Base-by-base conservation (phyloP, 2,329 filamentous ascomycete species). In the Claviceps pazoutovae region DNA sequence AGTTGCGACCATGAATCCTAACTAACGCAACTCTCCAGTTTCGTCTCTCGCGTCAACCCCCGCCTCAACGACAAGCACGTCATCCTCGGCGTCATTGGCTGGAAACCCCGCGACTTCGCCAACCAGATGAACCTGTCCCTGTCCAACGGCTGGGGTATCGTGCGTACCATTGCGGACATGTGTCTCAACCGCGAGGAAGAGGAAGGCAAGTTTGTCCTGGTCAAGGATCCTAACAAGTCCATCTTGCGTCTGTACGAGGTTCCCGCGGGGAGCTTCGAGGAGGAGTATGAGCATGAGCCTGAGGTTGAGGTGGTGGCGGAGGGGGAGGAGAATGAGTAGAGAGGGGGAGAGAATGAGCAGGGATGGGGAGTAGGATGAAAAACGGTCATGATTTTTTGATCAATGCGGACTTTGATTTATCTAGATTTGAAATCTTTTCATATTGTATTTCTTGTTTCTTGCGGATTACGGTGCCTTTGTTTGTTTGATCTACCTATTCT, bases 71-170 rank as follows among this genome's bases (percentile, higher is more conserved):
- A 95, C 67, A 88, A 88, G 70, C 93, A 98, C 72, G 86, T 97
- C 65, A 83, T 98, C 58, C 82, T 98, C 50, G 93, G 93, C 61
- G 93, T 98, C 53, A 79, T 96, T 36, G 90, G 90, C 70, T 97
- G 95, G 84, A 98, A 98, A 77, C 93, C 93, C 39, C 84, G 87
- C 62, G 94, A 98, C 66, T 97, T 98, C 61, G 93, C 93, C 56
- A 79, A 80, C 64, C 93, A 98, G 77, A 98, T 98, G 93, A 96
- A 96, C 74, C 72, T 98, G 63, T 94, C 90, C 63, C 79, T 97
- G 53, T 86, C 86, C 72, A 98, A 98, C 72, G 93, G 93, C 57
- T 98, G 93, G 93, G 93, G 93, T 69, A 97, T 98, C 59, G 93
- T 98, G 54, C 88, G 93, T 59, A 98, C 93, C 49, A 96, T 98